These are phyloP conservation scores for Exobasidium cylindrosporum DNA, from an alignment of 1,284 basidiomycete genomes.

Conservation along the genomic window DNA sequence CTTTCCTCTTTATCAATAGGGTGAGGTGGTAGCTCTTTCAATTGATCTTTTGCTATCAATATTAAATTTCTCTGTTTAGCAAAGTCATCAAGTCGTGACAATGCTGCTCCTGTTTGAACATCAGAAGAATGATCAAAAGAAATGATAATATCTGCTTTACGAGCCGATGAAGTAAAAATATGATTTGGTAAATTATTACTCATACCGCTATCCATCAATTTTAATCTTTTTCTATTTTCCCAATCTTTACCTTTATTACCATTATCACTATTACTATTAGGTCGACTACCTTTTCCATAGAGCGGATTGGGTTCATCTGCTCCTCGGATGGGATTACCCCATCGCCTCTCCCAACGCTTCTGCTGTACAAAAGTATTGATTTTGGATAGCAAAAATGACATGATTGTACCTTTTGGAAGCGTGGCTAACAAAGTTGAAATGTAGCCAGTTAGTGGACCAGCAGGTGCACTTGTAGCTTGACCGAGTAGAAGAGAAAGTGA, in stretches of 20 bases:
- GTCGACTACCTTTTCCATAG: constrained; percentile 24
- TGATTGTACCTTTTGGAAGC: constrained; percentile 40
- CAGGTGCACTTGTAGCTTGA: constrained; percentile 54
- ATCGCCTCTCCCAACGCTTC: constrained; percentile 47
- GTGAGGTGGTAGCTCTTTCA: not conserved
- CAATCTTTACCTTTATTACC: too few relatives aligned
- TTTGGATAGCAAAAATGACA: constrained; percentile 33
- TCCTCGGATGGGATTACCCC: constrained; percentile 53
- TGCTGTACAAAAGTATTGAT: constrained; percentile 47
- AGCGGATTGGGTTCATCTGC: constrained; percentile 53
- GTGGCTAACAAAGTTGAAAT: constrained; percentile 49
- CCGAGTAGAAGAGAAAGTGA: constrained; percentile 50
- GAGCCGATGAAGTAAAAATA: constrained; percentile 32
- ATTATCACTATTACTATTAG: not conserved
- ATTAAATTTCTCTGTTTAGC: constrained; percentile 34
- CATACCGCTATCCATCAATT: constrained; percentile 49
- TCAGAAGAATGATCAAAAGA: constrained; percentile 53
- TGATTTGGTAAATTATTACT: constrained; percentile 54
- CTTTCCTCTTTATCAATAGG: not conserved
- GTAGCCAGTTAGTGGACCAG: constrained; percentile 50
- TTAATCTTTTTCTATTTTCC: constrained; percentile 35
- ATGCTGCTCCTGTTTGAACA: constrained; percentile 44
- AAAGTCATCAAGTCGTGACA: constrained; percentile 44
- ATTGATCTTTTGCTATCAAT: constrained; percentile 11
- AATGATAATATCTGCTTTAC: constrained; percentile 44